Base-by-base conservation (phyloP, 2,329 filamentous ascomycete species). In the Colletotrichum godetiae region DNA sequence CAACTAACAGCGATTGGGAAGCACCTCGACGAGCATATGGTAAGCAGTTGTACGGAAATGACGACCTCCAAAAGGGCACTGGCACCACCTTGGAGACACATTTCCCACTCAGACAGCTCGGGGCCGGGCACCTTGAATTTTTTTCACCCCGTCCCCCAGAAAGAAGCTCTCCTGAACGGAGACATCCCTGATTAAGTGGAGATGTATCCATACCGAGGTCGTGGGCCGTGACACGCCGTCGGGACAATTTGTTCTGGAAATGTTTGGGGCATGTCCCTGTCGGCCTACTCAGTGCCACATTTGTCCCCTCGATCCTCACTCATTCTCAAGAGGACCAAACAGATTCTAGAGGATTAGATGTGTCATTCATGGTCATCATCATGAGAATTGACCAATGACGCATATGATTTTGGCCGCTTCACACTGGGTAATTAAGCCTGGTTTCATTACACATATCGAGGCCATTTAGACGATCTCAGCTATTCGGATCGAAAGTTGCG, bases 401-500 rank as follows among this genome's bases (percentile, higher is more conserved):
- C 27, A 29, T 29, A 29, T 29, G 27, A 29, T 29, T 29, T 29
- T 4, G 27, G 27, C 27, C 27, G 27, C 2, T 29, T 29, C 27
- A 29, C 27, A 29, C 5, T 29, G 27, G 27, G 27, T 29, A 29
- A 4, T 29, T 29, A 29, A 29, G 27, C 27, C 4, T 29, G 27
- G 27, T 29, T 29, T 29, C 2, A 3, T 5, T 29, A 29, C 2
- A 4, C 27, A 4, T 4, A 4, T 29, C 3, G 12, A 7, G 8
- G 15, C 5, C 4, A 56, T 15, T 29, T 12, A 15, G 19, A 22
- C 29, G n/a, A 5, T 6, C 61, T n/a, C 19, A 24, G 24, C 31
- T 33, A 7, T 13, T 68, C 69, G 69, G 69, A 63, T 31, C 63
- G 64, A 72, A 72, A 42, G 53, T 68, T 72, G 64, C 58, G 24